Conservation (phyloP, 139 green algal genomes). For the Penium margaritaceum region DNA sequence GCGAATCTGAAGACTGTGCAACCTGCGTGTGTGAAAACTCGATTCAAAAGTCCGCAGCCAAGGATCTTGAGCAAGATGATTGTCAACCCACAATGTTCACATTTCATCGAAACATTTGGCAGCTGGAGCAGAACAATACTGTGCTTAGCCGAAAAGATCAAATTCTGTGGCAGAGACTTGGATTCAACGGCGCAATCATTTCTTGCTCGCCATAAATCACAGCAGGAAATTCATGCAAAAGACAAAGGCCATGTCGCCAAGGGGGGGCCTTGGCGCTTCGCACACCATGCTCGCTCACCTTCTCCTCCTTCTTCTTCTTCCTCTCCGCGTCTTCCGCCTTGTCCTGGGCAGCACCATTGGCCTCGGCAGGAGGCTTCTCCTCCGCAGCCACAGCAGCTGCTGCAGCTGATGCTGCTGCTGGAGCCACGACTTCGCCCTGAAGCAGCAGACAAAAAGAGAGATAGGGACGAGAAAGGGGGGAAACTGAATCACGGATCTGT, state of each 20-base stretch:
- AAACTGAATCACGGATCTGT: too few species aligned
- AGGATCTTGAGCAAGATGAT: too few species aligned
- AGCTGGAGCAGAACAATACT: not conserved
- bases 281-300: too few species aligned
- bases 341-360: conserved; percentile 28
- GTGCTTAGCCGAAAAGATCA: not conserved
- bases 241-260: not conserved
- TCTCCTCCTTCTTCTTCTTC: conserved; percentile 42
- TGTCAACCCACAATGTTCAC: too few species aligned
- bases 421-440: too few species aligned
- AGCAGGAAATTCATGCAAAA: not conserved
- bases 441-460: too few species aligned
- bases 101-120: not conserved
- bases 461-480: too few species aligned
- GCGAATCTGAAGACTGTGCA: too few species aligned
- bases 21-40: too few species aligned
- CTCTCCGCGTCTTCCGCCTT: conserved; percentile 43
- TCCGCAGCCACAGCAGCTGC: not conserved
- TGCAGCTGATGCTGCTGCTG: conserved; percentile 6
- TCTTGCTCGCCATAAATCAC: not conserved
- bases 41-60: too few species aligned
- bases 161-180: not conserved
- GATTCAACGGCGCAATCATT: not conserved
- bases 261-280: too few species aligned
- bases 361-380: not conserved